These are phyloP conservation scores for Daldinia sp. DNA, from an alignment of 2,329 filamentous ascomycete species.

Conservation along the genomic window DNA sequence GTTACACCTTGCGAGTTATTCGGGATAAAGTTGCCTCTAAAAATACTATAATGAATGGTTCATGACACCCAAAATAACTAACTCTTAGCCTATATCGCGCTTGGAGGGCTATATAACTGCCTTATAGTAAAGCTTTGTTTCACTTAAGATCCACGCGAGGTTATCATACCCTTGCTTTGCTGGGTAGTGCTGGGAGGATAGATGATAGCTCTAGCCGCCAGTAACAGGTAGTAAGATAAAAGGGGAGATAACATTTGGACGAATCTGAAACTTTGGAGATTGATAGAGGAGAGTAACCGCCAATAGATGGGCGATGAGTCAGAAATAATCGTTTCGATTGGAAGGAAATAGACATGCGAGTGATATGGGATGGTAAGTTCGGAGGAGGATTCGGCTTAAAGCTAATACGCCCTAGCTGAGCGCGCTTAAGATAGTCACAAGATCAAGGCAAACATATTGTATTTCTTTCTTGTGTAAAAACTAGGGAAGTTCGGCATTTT, in stretches of 20 bases:
- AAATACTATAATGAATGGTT: background rate
- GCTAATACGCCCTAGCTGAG: conserved; percentile 15
- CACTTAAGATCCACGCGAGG: conserved; percentile 14
- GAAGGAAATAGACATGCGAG: conserved; percentile 17
- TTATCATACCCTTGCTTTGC: conserved; percentile 4
- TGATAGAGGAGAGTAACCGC: conserved; percentile 15
- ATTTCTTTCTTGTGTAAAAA: conserved; percentile 16
- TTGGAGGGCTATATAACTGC: conserved; percentile 10
- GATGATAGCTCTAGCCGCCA: conserved; percentile 11
- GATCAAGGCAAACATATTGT: conserved; percentile 13
- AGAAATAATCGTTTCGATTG: conserved; percentile 23
- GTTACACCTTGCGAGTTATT: conserved; percentile 1
- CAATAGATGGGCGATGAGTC: conserved; percentile 3
- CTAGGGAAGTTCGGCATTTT: conserved; percentile 10
- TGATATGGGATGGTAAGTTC: conserved; percentile 19
- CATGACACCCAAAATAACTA: background rate
- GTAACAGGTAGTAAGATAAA: conserved; percentile 13
- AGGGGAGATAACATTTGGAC: conserved; percentile 6
- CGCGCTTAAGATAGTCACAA: conserved; percentile 39
- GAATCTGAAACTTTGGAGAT: conserved; percentile 27
- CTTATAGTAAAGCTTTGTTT: conserved; percentile 1
- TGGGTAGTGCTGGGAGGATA: conserved; percentile 2
- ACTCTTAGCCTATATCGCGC: background rate
- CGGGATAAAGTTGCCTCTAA: background rate
- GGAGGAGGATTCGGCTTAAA: conserved; percentile 11